phyloP scores from a whole-genome alignment of 2,329 filamentous ascomycete species.

The Teratosphaeria epicoccoides region DNA sequence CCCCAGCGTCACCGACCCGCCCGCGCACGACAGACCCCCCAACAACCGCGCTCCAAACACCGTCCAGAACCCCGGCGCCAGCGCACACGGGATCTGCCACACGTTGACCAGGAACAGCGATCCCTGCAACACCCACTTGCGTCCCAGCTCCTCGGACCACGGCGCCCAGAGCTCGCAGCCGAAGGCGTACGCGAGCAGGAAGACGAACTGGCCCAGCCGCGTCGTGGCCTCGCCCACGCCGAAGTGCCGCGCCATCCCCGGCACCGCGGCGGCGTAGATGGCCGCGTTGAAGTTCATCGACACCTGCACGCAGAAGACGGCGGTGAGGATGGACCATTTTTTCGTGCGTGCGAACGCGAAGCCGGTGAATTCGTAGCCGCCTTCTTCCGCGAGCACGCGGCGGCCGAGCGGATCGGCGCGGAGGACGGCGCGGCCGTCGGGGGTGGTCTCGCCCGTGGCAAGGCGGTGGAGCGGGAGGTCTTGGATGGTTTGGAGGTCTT shows the following conservation, averaged over 20 bases:
- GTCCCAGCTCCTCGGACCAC: constrained; percentile 74
- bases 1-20: constrained; percentile 53
- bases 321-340: constrained; percentile 42
- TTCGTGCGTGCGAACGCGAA: constrained; percentile 36
- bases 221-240: constrained; percentile 57
- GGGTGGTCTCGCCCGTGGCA: not conserved
- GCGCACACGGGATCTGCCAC: constrained; percentile 53
- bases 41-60: constrained; percentile 33
- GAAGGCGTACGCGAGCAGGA: constrained; percentile 70
- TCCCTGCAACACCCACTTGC: constrained; percentile 63
- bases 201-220: constrained; percentile 64
- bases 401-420: not conserved
- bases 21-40: constrained; percentile 41
- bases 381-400: constrained; percentile 17
- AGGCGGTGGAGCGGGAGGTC: not conserved
- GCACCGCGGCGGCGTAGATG: constrained; percentile 41
- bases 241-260: constrained; percentile 51
- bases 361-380: constrained; percentile 31
- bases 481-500: not conserved
- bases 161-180: constrained; percentile 83
- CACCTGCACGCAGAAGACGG: constrained; percentile 43
- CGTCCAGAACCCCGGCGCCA: constrained; percentile 32
- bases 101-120: constrained; percentile 68
- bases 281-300: constrained; percentile 48
- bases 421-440: not conserved